Base-by-base conservation (phyloP, 2,329 filamentous ascomycete species). In the Pseudocercospora ulei region DNA sequence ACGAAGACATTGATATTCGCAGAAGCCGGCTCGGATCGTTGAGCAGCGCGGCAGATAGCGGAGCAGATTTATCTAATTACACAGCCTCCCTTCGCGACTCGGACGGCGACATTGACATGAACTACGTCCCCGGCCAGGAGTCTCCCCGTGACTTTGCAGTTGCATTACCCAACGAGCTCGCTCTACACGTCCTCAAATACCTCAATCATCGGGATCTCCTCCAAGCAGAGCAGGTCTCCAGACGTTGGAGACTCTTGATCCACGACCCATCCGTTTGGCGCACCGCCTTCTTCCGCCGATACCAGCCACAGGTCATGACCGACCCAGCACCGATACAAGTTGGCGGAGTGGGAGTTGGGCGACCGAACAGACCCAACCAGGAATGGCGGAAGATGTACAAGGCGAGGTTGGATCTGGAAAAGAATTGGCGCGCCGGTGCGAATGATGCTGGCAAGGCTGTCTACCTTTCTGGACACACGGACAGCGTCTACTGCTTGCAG, bases 401-500 rank as follows among this genome's bases (percentile, higher is more conserved):
- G 51, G 80, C 82, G 28, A 80, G 83, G 51, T 73, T 78, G 44
- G 73, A 81, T 46, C 71, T 98, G 45, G 80, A 85, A 51, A 68
- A 71, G 49, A 76, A 82, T 47, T 98, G 90, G 90, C 52, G 56
- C 8, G 48, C 49, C n/a, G 78, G 75, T 53, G 68, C 78, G 35
- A 81, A 82, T 14, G 39, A 52, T 39, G 78, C 79, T 49, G 83
- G 86, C 5, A 79, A 76, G 29, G 80, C 85, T 0, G 77, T 93
- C 39, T 96, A 95, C 61, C 72, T 98, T 13, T 85, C 90, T 54
- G 90, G 90, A 2, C 90, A 98, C 60, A 78, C 79, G 16, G 90
- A 98, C 61, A 95, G 86, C 50, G 92, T 98, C 41, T 98, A 98
- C 65, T 98, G 90, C 62, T 75, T 93, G 40, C 90, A 98, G 58